Conservation (phyloP, 805 yeast genomes). For the Priceomyces carsonii region DNA sequence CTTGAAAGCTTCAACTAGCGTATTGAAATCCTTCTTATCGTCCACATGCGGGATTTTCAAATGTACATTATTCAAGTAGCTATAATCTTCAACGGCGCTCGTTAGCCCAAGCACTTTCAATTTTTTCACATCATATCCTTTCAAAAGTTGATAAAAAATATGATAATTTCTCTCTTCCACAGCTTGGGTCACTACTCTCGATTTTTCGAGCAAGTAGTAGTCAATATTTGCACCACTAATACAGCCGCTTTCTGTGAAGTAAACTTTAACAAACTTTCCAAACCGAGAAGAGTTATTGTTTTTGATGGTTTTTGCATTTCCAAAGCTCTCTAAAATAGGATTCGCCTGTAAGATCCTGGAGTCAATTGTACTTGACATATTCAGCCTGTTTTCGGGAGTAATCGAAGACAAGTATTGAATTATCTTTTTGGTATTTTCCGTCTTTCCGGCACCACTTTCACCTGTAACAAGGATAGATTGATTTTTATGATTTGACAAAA, state of each 20-base stretch:
- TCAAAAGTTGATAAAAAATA: conserved; percentile 82
- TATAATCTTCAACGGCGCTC: conserved; percentile 41
- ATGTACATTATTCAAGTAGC: conserved; percentile 59
- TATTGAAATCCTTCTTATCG: conserved; percentile 67
- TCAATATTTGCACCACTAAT: conserved; percentile 90
- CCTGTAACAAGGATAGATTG: conserved; percentile 97
- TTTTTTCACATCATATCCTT: conserved; percentile 56
- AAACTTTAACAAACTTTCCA: conserved; percentile 92
- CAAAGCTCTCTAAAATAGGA: conserved; percentile 94
- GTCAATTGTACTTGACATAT: conserved; percentile 54
- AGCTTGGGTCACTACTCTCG: conserved; percentile 82
- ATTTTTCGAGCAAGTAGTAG: conserved; percentile 91
- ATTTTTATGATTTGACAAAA: conserved; percentile 66
- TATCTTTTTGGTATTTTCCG: conserved; percentile 94
- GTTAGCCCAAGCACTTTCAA: conserved; percentile 48
- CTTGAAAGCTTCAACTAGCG: conserved; percentile 64
- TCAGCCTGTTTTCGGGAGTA: conserved; percentile 35
- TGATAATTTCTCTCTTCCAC: conserved; percentile 87
- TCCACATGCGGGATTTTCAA: conserved; percentile 68
- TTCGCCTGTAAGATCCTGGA: conserved; percentile 87
- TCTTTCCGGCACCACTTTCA: conserved; percentile 98
- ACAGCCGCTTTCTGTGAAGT: conserved; percentile 60
- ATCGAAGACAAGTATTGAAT: conserved; percentile 87
- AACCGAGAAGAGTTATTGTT: conserved; percentile 95
- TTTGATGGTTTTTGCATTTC: conserved; percentile 93